These are phyloP conservation scores for Endocarpon pusillum DNA, from an alignment of 495 filamentous ascomycete species.

Conservation along the genomic window DNA sequence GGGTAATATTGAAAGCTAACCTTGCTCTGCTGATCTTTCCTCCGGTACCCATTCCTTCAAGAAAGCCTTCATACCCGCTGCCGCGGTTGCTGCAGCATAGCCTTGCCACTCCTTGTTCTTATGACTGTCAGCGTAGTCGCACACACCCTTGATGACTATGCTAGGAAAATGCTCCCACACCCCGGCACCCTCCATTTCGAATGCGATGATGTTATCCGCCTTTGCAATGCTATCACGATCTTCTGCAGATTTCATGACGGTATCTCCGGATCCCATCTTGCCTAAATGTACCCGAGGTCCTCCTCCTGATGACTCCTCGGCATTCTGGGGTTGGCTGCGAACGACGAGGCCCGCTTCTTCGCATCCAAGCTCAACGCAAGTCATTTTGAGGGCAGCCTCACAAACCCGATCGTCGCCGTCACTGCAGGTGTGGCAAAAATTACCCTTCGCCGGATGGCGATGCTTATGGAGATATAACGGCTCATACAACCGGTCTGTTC, in stretches of 20 bases:
- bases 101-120: conserved; percentile 27
- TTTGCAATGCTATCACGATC: conserved; percentile 12
- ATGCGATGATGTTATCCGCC: conserved; percentile 15
- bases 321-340: conserved; percentile 2
- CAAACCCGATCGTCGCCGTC: conserved; percentile 2
- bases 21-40: not conserved
- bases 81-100: conserved; percentile 22
- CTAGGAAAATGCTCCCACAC: conserved; percentile 18
- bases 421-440: conserved; percentile 3
- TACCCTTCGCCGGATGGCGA: conserved; percentile 1
- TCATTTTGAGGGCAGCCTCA: not conserved
- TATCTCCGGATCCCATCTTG: conserved; percentile 13
- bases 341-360: conserved; percentile 2
- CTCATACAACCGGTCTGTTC: conserved; percentile 9
- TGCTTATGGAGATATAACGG: conserved; percentile 10
- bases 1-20: too few species aligned
- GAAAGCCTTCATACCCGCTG: conserved; percentile 14
- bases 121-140: conserved; percentile 27
- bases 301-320: not conserved
- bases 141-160: conserved; percentile 24
- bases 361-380: conserved; percentile 4
- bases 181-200: conserved; percentile 29
- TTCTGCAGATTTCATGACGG: conserved; percentile 16
- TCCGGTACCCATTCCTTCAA: conserved; percentile 5
- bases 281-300: conserved; percentile 11